Evolutionary conservation across 2,329 filamentous ascomycete species (phyloP).

Genomic region (Cladosporium sp.): DNA sequence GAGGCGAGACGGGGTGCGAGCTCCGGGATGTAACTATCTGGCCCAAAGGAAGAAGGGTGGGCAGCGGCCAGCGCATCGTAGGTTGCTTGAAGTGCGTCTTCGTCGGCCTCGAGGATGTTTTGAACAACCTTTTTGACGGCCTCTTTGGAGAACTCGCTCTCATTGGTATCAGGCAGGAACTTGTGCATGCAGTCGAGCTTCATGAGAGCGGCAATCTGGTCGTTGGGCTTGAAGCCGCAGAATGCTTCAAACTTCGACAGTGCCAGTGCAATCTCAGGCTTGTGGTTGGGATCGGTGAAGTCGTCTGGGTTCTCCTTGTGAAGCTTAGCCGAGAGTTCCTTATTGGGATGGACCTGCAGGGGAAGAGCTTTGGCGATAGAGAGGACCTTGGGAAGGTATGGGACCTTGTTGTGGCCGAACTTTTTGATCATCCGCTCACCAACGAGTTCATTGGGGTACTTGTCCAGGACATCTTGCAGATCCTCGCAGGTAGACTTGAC

Average conservation of each 20-base stretch:
- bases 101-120: slow-evolving; percentile 52
- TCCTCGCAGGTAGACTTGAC: slow-evolving; percentile 59
- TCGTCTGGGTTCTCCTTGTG: slow-evolving; percentile 61
- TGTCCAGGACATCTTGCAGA: slow-evolving; percentile 61
- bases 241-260: slow-evolving; percentile 70
- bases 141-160: slow-evolving; percentile 55
- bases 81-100: slow-evolving; percentile 49
- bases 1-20: slow-evolving; percentile 60
- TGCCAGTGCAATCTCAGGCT: slow-evolving; percentile 74
- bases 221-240: slow-evolving; percentile 66
- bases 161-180: slow-evolving; percentile 52
- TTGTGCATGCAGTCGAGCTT: slow-evolving; percentile 50
- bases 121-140: slow-evolving; percentile 55
- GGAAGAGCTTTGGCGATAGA: slow-evolving; percentile 73
- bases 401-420: slow-evolving; percentile 60
- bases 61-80: slow-evolving; percentile 50
- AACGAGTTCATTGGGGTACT: slow-evolving; percentile 58
- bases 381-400: slow-evolving; percentile 70
- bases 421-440: slow-evolving; percentile 58
- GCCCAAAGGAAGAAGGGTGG: slow-evolving; percentile 46
- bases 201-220: slow-evolving; percentile 57
- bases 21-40: slow-evolving; percentile 54
- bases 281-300: slow-evolving; percentile 71
- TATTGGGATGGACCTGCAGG: slow-evolving; percentile 67
- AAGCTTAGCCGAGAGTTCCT: slow-evolving; percentile 59